These are phyloP conservation scores for Pelargonium myrrhifolium DNA, from an alignment of 441 rosid genomes.

Conservation along the genomic window DNA sequence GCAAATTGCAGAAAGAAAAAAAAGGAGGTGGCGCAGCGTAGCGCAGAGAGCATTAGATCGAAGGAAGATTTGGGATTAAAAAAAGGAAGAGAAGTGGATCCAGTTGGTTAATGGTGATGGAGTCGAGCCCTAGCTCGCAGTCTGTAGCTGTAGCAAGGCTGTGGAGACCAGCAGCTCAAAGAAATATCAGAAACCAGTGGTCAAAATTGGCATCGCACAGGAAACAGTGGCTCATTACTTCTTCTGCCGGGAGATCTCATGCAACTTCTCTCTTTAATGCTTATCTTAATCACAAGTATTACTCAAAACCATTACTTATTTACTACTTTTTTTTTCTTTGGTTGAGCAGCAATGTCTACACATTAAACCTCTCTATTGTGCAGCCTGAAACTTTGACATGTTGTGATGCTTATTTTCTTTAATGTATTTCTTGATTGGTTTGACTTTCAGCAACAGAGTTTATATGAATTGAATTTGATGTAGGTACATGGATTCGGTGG, in stretches of 20 bases:
- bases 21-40: no score
- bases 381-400: not conserved
- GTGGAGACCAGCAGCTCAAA: slow-evolving; percentile 83
- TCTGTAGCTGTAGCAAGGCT: slow-evolving; percentile 36
- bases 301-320: not conserved
- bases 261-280: slow-evolving; percentile 71
- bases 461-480: slow-evolving; percentile 13
- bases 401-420: slow-evolving; percentile 2
- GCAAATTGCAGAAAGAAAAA: no score
- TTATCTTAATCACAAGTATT: slow-evolving; percentile 49
- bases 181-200: slow-evolving; percentile 87
- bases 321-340: not conserved
- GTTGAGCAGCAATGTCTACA: not conserved
- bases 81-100: no score
- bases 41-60: no score
- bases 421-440: not conserved
- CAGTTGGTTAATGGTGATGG: no score
- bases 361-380: not conserved
- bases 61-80: no score
- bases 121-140: no score
- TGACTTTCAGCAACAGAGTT: not conserved
- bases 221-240: slow-evolving; percentile 50
- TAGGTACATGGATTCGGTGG: slow-evolving; percentile 69
- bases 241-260: slow-evolving; percentile 51
- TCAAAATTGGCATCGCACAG: slow-evolving; percentile 46